These are phyloP conservation scores for Tricholoma flavovirens DNA, from an alignment of 768 basidiomycete genomes.

Conservation along the genomic window DNA sequence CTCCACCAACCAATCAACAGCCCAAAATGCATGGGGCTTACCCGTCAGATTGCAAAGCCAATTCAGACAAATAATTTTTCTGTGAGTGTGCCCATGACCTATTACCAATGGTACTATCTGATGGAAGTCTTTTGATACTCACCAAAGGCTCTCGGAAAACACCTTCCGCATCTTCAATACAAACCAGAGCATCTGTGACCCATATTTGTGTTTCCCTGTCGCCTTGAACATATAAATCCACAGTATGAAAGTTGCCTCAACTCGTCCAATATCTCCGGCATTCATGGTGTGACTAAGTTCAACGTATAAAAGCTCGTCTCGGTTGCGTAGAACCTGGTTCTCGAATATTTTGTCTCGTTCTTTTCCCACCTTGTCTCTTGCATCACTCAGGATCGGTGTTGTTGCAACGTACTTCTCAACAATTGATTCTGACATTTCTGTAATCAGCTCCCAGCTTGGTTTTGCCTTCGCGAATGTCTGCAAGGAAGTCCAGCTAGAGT, in stretches of 20 bases:
- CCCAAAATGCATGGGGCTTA: slow-evolving; percentile 7
- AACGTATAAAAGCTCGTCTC: slow-evolving; percentile 25
- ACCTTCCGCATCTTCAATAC: slow-evolving; percentile 13
- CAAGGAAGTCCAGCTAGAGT: slow-evolving; percentile 6
- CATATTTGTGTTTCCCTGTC: slow-evolving; percentile 2
- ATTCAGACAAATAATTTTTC: not conserved
- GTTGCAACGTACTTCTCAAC: slow-evolving; percentile 11
- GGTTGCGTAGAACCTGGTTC: slow-evolving; percentile 14
- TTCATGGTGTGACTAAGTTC: slow-evolving; percentile 25
- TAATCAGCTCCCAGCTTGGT: slow-evolving; percentile 17
- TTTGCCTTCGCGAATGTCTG: slow-evolving; percentile 16
- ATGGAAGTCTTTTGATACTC: not conserved
- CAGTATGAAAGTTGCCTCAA: not conserved
- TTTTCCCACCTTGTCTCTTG: not conserved
- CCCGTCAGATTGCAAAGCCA: slow-evolving; percentile 15
- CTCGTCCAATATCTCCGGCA: slow-evolving; percentile 25
- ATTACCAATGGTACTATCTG: not conserved
- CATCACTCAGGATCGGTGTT: not conserved
- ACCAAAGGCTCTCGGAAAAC: not conserved
- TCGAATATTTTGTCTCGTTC: slow-evolving; percentile 15
- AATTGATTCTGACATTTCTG: slow-evolving; percentile 9
- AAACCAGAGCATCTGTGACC: slow-evolving; percentile 19
- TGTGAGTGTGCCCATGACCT: not conserved
- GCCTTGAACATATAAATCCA: slow-evolving; percentile 27
- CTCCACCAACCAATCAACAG: not conserved